Evolutionary conservation across 768 basidiomycete genomes (phyloP), one percentile per base, ranked within the genome.

Genomic region (Agrocybe pediades): DNA sequence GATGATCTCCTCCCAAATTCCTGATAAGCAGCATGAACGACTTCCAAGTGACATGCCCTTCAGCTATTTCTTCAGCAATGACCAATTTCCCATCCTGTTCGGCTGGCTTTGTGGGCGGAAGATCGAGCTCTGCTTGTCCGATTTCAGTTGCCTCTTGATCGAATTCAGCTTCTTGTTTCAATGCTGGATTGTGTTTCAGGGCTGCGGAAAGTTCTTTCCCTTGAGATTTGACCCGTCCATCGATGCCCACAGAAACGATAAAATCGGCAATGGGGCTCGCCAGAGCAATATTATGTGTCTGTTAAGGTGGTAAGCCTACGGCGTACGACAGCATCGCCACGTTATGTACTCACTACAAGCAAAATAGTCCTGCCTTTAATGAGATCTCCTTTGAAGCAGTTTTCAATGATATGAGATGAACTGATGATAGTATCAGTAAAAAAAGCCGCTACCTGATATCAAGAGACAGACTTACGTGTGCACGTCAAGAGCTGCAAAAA

Each of bases 311-410:
- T n/a, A 36, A 23, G 24, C 29, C 40, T n/a, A n/a, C n/a, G n/a
- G 7, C 30, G 25, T 26, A n/a, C 40, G 41, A 26, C 46, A 17
- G 15, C 24, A 46, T 13, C 21, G 19, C 36, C 3, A 46, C n/a
- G 19, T 2, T 16, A 59, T 17, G 19, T n/a, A 65, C 75, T 49
- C 56, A 82, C 82, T 24, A 95, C 92, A 29, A 97, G 77, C 36
- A 96, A 78, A 48, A 95, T 73, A 0, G 95, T 95, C 48, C 93
- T 80, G 9, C 81, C 83, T 21, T 74, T 70, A 62, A 92, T 77
- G 41, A 95, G 71, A 29, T 87, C 84, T 15, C 94, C 93, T 53
- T 78, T 77, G 36, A 97, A 76, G 61, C 90, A 93, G 42, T 90
- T 75, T 20, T 82, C 74, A 61, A 85, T 86, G 40, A 97, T 81